Percentiles rank a stretch among this genome's conserved stretches.
phyloP scores from a whole-genome alignment of 805 yeast genomes.

The Suhomyces sp. region DNA sequence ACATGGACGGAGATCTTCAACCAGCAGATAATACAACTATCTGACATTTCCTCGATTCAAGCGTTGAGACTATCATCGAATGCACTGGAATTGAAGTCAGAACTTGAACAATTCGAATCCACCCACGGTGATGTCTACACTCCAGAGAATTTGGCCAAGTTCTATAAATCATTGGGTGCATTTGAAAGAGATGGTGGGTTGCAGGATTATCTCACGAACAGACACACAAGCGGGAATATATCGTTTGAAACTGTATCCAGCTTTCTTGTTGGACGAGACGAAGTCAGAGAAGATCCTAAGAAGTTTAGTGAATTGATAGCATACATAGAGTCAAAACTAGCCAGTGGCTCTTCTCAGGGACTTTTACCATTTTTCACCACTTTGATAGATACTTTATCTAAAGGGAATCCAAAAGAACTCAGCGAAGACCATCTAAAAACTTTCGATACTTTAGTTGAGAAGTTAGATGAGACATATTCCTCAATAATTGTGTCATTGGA shows the following conservation, averaged over 20 bases:
- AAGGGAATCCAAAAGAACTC: background rate
- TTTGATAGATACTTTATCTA: background rate
- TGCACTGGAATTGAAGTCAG: background rate
- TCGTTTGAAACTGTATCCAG: slow-evolving; percentile 3
- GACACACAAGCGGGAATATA: background rate
- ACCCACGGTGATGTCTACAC: background rate
- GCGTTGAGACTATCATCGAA: slow-evolving; percentile 1
- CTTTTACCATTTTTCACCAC: background rate
- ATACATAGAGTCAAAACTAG: background rate
- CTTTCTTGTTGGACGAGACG: background rate
- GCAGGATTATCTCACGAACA: slow-evolving; percentile 1
- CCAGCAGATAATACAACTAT: slow-evolving; percentile 16
- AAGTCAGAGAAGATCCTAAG: background rate
- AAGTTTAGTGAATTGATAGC: background rate
- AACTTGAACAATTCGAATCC: background rate
- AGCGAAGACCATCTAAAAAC: background rate
- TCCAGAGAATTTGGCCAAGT: slow-evolving; percentile 4
- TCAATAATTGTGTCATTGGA: slow-evolving; percentile 11
- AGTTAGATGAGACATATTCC: background rate
- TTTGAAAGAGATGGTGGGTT: background rate
- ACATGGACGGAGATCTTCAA: slow-evolving; percentile 33
- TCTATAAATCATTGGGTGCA: slow-evolving; percentile 6
- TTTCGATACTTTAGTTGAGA: slow-evolving; percentile 1
- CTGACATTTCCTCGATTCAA: slow-evolving; percentile 6
- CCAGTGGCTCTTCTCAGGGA: background rate